These are phyloP conservation scores for Boletus pseudopeckii DNA, from an alignment of 768 basidiomycete species.

Conservation along the genomic window DNA sequence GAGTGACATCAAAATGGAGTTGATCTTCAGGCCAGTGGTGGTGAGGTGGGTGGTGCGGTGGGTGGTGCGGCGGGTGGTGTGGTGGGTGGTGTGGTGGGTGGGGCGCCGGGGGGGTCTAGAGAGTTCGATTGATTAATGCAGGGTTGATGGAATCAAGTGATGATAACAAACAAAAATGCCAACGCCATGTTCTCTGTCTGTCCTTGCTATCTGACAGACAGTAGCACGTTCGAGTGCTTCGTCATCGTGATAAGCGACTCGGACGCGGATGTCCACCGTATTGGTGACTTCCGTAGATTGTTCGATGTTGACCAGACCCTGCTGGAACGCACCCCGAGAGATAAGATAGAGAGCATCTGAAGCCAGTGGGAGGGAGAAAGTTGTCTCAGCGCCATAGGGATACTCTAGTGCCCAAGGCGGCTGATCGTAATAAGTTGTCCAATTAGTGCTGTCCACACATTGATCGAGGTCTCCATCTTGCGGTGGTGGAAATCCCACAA, in stretches of 20 bases:
- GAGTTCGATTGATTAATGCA: neutral
- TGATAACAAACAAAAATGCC: slow-evolving; percentile 33
- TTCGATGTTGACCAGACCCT: slow-evolving; percentile 27
- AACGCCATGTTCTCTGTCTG: slow-evolving; percentile 24
- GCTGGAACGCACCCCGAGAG: slow-evolving; percentile 28
- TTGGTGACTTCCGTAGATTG: slow-evolving; percentile 30
- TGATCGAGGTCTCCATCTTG: slow-evolving; percentile 2
- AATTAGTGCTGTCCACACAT: slow-evolving; percentile 19
- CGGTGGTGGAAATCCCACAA: neutral
- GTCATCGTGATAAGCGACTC: slow-evolving; percentile 23
- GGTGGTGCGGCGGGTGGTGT: neutral
- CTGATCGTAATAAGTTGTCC: slow-evolving; percentile 23
- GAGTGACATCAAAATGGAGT: slow-evolving; percentile 35
- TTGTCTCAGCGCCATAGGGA: slow-evolving; percentile 25
- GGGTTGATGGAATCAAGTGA: neutral
- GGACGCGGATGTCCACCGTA: slow-evolving; percentile 27
- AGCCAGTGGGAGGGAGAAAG: slow-evolving; percentile 30
- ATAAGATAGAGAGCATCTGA: slow-evolving; percentile 30
- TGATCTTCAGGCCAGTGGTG: slow-evolving; percentile 4
- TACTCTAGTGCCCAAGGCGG: slow-evolving; percentile 22
- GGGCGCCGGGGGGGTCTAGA: slow-evolving; percentile 31
- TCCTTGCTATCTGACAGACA: slow-evolving; percentile 31
- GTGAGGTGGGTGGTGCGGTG: slow-evolving; percentile 3
- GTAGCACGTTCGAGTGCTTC: slow-evolving; percentile 19
- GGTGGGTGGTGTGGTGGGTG: neutral